Evolutionary conservation across 2,329 filamentous ascomycete genomes (phyloP), one percentile per base, ranked within the genome.

Genomic region (Raffaelea albimanens): DNA sequence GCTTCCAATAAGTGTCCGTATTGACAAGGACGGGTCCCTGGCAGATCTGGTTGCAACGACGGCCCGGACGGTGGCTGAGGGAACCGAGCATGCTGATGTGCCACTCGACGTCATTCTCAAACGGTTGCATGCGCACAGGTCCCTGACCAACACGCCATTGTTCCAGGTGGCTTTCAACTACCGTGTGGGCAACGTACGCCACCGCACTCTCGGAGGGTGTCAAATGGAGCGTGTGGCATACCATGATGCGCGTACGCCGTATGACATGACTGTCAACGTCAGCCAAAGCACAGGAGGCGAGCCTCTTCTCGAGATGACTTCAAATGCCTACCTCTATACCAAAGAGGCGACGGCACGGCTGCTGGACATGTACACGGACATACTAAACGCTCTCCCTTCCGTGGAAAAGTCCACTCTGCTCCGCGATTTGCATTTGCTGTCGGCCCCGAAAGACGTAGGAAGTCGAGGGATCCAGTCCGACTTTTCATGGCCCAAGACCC

Each of bases 71-170:
- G 14, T 38, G 34, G 18, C 71, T 16, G 22, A 46, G 13, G 44
- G 52, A 13, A 50, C 48, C 4, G 49, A 55, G 56, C 57, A 47
- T 51, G 57, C 19, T 2, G 62, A 68, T 0, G 46, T 77, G 3
- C 76, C 75, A 0, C 73, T 76, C 45, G 68, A 76, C 40, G 58
- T 69, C 0, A 51, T 80, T 0, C 58, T 79, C 0, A 55, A 67
- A 0, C 59, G 71, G 22, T 58, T 78, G 2, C 56, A 61, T 3
- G 61, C 70, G 1, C 52, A 61, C 0, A 58, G 72, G 2, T 68
- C 69, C 0, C 47, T 63, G 0, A 50, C 59, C 0, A 53, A 68
- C 44, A 67, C 52, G 29, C 74, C 75, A 0, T 33, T 78, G 1
- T 77, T 76, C 59, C 75, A 79, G 54, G 63, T 59, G 0, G 59